These are phyloP conservation scores for Cryphonectria parasitica DNA, from an alignment of 2,329 filamentous ascomycete species.

Conservation along the genomic window DNA sequence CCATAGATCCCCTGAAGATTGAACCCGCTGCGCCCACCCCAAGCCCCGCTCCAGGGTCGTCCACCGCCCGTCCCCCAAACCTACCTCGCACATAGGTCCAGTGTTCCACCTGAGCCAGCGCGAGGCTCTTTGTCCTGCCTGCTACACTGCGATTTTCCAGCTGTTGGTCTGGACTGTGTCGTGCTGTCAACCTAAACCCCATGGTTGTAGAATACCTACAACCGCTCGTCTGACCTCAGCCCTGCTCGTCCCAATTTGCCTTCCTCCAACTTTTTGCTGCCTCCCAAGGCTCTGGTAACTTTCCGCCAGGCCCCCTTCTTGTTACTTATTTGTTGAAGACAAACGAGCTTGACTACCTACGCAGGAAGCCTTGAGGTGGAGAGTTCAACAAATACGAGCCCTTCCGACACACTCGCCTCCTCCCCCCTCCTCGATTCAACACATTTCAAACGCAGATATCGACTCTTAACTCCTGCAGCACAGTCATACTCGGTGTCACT, in stretches of 20 bases:
- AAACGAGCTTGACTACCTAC: neutral
- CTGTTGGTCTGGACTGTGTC: constrained; percentile 22
- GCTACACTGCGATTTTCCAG: constrained; percentile 27
- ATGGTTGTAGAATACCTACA: constrained; percentile 13
- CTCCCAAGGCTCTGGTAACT: constrained; percentile 25
- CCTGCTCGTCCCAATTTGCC: constrained; percentile 33
- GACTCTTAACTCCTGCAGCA: constrained; percentile 21
- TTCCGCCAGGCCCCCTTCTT: neutral
- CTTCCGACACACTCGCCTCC: neutral
- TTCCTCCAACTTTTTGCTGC: constrained; percentile 17
- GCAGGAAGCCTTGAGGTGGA: neutral
- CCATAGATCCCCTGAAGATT: constrained; percentile 1
- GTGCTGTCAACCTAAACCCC: constrained; percentile 18
- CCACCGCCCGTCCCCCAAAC: constrained; percentile 8
- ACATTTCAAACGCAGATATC: neutral
- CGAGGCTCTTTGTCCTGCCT: constrained; percentile 14
- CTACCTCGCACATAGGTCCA: constrained; percentile 5
- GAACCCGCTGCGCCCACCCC: neutral
- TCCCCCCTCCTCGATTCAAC: neutral
- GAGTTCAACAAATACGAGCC: neutral
- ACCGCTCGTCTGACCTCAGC: constrained; percentile 30
- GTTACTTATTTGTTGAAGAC: neutral
- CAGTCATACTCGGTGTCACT: constrained; percentile 8
- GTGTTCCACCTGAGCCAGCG: constrained; percentile 18
- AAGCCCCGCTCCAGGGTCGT: constrained; percentile 5